Conservation (phyloP, 2,329 filamentous ascomycete species). For the Colletotrichum sp. region DNA sequence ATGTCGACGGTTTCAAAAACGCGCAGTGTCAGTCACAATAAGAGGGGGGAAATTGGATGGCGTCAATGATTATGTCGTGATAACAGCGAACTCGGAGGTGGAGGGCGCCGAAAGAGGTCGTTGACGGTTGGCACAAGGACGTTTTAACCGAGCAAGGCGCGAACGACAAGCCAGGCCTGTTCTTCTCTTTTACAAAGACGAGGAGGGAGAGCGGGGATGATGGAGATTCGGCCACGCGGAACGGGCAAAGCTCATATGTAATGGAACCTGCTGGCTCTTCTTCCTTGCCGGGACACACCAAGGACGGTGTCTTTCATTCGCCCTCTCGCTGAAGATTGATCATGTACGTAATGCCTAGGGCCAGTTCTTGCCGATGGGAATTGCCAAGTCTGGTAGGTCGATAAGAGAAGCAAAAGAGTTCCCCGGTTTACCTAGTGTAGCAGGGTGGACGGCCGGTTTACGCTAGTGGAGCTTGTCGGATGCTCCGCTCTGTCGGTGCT, state of each 20-base stretch:
- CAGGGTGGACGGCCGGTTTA: background rate
- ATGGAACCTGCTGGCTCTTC: background rate
- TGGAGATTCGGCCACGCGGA: background rate
- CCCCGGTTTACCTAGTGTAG: background rate
- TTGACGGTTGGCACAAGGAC: background rate
- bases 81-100: background rate
- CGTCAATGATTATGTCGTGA: background rate
- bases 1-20: background rate
- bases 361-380: background rate
- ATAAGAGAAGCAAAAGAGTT: background rate
- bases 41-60: background rate
- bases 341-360: constrained; percentile 11
- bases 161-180: background rate
- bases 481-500: background rate
- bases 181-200: background rate
- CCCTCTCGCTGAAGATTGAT: background rate
- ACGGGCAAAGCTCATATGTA: background rate
- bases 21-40: background rate
- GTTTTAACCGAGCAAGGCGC: background rate
- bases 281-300: background rate
- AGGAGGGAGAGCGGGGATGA: background rate
- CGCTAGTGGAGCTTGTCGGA: constrained; percentile 4
- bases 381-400: constrained; percentile 14
- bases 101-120: background rate
- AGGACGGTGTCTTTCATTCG: background rate